These are phyloP conservation scores for Pleurotus sapidus DNA, from an alignment of 768 basidiomycete genomes.

Conservation along the genomic window DNA sequence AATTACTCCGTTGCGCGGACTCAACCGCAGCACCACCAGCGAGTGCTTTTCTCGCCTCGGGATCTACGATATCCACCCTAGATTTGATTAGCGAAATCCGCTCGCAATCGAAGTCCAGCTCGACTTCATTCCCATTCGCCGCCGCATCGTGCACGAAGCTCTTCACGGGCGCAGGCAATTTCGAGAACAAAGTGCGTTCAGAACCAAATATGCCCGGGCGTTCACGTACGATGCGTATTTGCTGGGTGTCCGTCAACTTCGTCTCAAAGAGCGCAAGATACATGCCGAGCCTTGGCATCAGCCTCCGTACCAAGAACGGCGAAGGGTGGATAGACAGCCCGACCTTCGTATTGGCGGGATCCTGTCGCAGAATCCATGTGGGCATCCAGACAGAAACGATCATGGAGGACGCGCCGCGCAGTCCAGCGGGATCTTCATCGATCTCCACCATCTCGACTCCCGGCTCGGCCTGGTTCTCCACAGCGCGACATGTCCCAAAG, in stretches of 20 bases:
- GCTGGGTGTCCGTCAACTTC: constrained; percentile 20
- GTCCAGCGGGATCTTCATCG: constrained; percentile 27
- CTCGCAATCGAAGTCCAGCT: background rate
- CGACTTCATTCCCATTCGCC: constrained; percentile 5
- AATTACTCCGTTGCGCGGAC: constrained; percentile 22
- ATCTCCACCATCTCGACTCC: constrained; percentile 17
- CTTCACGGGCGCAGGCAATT: background rate
- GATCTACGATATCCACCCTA: constrained; percentile 18
- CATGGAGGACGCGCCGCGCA: constrained; percentile 30
- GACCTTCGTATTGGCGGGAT: constrained; percentile 17
- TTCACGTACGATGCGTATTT: constrained; percentile 28
- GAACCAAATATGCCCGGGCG: constrained; percentile 19
- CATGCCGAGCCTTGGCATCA: constrained; percentile 24
- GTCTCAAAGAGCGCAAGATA: constrained; percentile 24
- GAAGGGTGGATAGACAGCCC: constrained; percentile 25
- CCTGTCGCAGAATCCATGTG: constrained; percentile 25
- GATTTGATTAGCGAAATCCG: constrained; percentile 15
- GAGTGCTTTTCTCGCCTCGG: constrained; percentile 15
- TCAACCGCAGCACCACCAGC: constrained; percentile 18
- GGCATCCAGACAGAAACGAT: constrained; percentile 34
- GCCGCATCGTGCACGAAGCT: background rate
- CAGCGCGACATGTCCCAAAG: constrained; percentile 25
- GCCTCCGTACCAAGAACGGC: constrained; percentile 4
- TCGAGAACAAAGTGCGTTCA: background rate
- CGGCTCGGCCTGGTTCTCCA: constrained; percentile 7